These are phyloP conservation scores for Cicer bijugum DNA, from an alignment of 306 rosid genomes.

Conservation along the genomic window DNA sequence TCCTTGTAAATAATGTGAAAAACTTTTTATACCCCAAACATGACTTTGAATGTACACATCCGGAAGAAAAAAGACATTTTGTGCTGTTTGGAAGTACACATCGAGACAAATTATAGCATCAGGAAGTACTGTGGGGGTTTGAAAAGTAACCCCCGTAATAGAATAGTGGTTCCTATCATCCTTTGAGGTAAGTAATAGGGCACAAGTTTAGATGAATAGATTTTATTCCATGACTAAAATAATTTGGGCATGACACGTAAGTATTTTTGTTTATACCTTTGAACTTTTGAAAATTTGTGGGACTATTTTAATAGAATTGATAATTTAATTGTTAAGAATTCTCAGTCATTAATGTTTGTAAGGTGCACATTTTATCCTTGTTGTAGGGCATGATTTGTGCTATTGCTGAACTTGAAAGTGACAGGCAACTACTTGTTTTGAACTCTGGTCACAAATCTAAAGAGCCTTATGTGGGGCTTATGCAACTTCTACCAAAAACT, in stretches of 20 bases:
- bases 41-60: too few species aligned
- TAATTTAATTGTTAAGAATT: conserved; percentile 10
- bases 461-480: conserved; percentile 63
- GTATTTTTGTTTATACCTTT: conserved; percentile 20
- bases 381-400: conserved; percentile 80
- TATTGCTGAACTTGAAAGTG: conserved; percentile 87
- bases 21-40: too few species aligned
- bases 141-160: too few species aligned
- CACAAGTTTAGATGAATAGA: not conserved
- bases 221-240: not conserved
- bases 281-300: not conserved
- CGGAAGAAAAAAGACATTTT: too few species aligned
- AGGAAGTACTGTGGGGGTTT: too few species aligned
- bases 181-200: conserved; percentile 10
- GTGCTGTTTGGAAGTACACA: too few species aligned
- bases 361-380: conserved; percentile 29
- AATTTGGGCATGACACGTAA: not conserved
- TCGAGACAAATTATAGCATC: too few species aligned
- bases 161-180: not conserved
- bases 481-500: conserved; percentile 70
- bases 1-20: not conserved
- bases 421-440: conserved; percentile 69
- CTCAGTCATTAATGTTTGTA: not conserved
- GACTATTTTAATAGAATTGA: not conserved
- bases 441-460: conserved; percentile 52